A percentile compares a stretch with the other conserved stretches of the same genome.
These are phyloP conservation scores for Kluyveromyces marxianus DNA, from an alignment of 1,139 yeast genomes.

Conservation along the genomic window DNA sequence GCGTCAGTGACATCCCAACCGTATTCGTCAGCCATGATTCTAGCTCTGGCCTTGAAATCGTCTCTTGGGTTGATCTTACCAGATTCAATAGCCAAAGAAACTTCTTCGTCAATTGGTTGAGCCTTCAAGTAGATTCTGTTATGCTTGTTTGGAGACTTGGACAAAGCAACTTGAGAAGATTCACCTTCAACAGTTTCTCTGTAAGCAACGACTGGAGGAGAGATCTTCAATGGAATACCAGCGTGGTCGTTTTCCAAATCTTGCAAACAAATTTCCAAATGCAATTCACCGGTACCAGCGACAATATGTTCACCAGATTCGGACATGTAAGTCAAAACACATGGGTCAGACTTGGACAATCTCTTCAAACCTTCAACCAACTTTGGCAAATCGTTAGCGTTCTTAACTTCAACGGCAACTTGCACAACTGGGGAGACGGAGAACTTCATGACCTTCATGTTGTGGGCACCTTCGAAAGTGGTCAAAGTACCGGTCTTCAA, in stretches of 20 bases:
- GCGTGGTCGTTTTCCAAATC: conserved; percentile 99
- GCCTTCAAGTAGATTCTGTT: conserved; percentile 99
- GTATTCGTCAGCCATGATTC: conserved; percentile 97
- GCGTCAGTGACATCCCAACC: conserved; percentile 99
- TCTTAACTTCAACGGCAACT: conserved; percentile 99
- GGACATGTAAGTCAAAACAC: conserved; percentile 81
- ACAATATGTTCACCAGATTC: conserved; percentile 99
- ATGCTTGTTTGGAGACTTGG: conserved; percentile 99
- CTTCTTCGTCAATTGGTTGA: conserved; percentile 92
- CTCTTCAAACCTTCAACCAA: conserved; percentile 99
- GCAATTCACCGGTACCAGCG: conserved; percentile 99
- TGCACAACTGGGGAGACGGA: conserved; percentile 99
- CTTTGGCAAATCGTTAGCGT: conserved; percentile 98
- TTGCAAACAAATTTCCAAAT: conserved; percentile 93
- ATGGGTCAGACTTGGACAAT: conserved; percentile 98
- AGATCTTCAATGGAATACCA: conserved; percentile 96
- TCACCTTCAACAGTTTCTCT: conserved; percentile 95
- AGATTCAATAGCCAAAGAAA: conserved; percentile 80
- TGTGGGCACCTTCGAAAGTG: conserved; percentile 94
- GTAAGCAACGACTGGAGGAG: conserved; percentile 98
- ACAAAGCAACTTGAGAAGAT: conserved; percentile 92
- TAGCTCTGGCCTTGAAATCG: conserved; percentile 98
- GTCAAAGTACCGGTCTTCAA: conserved; percentile 99
- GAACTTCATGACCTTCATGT: conserved; percentile 99
- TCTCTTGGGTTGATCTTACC: conserved; percentile 94